Evolutionary conservation across 1,284 basidiomycete species (phyloP).

Genomic region (Cryptococcus sp.): DNA sequence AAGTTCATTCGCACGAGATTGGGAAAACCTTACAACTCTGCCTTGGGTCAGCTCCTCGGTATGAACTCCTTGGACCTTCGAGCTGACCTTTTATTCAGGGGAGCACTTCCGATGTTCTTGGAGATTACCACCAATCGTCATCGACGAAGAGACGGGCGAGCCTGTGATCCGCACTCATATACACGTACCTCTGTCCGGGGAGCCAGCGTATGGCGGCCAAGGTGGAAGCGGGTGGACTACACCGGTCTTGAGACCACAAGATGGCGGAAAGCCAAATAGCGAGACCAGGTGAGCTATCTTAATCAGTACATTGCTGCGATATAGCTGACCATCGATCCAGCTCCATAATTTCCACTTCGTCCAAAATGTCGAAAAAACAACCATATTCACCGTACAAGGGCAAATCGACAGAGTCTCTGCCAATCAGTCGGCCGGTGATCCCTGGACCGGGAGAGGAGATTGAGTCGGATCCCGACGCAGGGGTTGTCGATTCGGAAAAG

Average conservation of each 20-base stretch:
- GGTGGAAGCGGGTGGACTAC: constrained; percentile 50
- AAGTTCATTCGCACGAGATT: constrained; percentile 89
- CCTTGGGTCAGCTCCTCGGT: constrained; percentile 61
- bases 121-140: constrained; percentile 48
- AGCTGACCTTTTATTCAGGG: constrained; percentile 25
- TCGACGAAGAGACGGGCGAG: constrained; percentile 50
- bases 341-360: constrained; percentile 40
- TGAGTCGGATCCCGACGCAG: constrained; percentile 51
- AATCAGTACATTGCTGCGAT: not conserved
- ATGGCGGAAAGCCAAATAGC: constrained; percentile 38
- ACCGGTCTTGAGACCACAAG: constrained; percentile 43
- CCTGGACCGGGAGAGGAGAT: constrained; percentile 51
- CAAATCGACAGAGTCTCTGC: constrained; percentile 13
- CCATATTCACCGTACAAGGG: constrained; percentile 8
- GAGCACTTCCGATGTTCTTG: constrained; percentile 88
- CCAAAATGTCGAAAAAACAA: constrained; percentile 21
- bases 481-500: constrained; percentile 53
- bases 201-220: constrained; percentile 48
- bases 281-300: constrained; percentile 34
- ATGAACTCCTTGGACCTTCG: not conserved
- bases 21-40: constrained; percentile 95
- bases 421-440: constrained; percentile 25
- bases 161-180: constrained; percentile 53
- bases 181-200: constrained; percentile 48
- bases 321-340: constrained; percentile 10